phyloP scores from a whole-genome alignment of 1,139 yeast genomes.

The Hemisphaericaspora lyxosophila region DNA sequence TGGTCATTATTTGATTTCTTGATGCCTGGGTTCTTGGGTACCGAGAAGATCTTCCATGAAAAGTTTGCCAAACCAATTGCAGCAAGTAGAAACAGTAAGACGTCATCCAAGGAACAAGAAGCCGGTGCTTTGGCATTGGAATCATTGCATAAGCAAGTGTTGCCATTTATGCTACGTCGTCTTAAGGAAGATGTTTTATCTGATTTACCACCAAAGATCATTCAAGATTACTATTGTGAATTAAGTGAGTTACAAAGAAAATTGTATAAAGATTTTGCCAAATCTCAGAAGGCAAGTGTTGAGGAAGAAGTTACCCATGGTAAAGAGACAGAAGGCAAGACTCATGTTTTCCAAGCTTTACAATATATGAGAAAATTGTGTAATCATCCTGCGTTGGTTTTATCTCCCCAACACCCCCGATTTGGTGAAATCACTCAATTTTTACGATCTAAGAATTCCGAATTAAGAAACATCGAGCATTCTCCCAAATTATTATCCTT shows the following conservation, averaged over 20 bases:
- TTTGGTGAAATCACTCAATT: constrained; percentile 61
- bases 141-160: constrained; percentile 91
- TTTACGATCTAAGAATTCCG: constrained; percentile 58
- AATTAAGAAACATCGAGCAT: constrained; percentile 70
- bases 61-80: constrained; percentile 97
- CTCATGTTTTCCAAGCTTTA: constrained; percentile 95
- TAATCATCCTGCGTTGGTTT: constrained; percentile 94
- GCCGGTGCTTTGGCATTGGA: constrained; percentile 96
- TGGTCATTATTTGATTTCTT: constrained; percentile 97
- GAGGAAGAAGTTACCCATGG: constrained; percentile 54
- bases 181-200: constrained; percentile 94
- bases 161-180: constrained; percentile 95
- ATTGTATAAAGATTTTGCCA: constrained; percentile 87
- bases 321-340: constrained; percentile 58
- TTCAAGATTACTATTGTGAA: constrained; percentile 97
- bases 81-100: constrained; percentile 85
- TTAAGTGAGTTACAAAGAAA: constrained; percentile 86
- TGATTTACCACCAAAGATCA: constrained; percentile 96
- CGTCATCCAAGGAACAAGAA: constrained; percentile 93
- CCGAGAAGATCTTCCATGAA: constrained; percentile 92
- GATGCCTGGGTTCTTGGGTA: constrained; percentile 98
- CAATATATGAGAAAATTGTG: constrained; percentile 97
- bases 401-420: constrained; percentile 84
- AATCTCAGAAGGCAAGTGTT: constrained; percentile 74
- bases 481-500: constrained; percentile 89